Evolutionary conservation across 129 eudicot species (phyloP).

Genomic region (Chrysanthemum makinoi): DNA sequence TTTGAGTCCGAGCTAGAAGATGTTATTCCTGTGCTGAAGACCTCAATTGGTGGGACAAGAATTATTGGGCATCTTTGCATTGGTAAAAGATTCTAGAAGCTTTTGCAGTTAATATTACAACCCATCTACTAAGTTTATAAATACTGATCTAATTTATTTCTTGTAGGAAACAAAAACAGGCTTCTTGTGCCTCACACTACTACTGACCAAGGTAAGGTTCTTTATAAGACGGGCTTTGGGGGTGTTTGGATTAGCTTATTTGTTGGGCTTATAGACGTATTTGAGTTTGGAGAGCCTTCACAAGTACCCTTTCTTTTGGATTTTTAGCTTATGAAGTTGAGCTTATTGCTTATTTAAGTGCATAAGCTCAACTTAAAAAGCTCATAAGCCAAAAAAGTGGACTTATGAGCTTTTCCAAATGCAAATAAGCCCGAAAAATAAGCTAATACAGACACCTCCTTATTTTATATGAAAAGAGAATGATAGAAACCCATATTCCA

Average conservation of each 20-base stretch:
- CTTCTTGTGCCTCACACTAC: conserved; percentile 47
- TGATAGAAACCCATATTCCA: too few species aligned
- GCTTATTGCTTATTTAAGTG: too few species aligned
- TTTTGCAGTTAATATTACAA: background rate
- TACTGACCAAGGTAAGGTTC: conserved; percentile 58
- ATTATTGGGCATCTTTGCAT: conserved; percentile 85
- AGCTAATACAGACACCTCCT: too few species aligned
- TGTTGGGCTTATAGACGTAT: background rate
- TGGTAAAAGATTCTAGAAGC: conserved; percentile 41
- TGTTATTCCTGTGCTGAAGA: too few species aligned
- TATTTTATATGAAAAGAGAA: too few species aligned
- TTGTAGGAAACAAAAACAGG: conserved; percentile 44
- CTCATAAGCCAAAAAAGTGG: conserved; percentile 12
- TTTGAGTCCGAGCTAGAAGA: conserved; percentile 83
- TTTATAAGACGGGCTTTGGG: background rate
- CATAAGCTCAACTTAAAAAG: too few species aligned
- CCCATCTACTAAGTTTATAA: background rate
- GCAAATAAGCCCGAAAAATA: too few species aligned
- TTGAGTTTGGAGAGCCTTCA: background rate
- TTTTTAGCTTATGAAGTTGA: too few species aligned
- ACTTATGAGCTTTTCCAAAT: too few species aligned
- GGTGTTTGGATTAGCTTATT: conserved; percentile 3
- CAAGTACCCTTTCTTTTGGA: too few species aligned
- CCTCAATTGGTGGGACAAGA: conserved; percentile 77
- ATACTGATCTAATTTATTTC: background rate